These are phyloP conservation scores for Chytriomyces sp. DNA, from an alignment of 192 early-diverging fungal species.

Conservation along the genomic window DNA sequence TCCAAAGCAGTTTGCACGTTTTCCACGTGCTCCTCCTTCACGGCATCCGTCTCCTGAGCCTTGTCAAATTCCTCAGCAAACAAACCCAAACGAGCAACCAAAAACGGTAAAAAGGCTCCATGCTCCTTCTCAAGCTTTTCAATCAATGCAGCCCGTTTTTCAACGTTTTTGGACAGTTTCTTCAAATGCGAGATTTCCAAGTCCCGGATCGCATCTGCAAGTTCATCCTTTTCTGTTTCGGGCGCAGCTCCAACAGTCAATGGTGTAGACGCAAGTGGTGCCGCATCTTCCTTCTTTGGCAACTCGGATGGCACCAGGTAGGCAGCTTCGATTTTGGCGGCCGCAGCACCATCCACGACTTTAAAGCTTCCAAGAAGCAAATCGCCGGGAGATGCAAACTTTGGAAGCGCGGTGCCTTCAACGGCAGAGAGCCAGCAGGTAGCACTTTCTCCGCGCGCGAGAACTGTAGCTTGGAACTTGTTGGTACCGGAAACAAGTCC, in stretches of 20 bases:
- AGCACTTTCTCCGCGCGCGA: conserved; percentile 57
- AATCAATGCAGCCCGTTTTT: conserved; percentile 61
- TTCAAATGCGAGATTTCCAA: conserved; percentile 80
- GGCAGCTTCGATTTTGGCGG: conserved; percentile 31
- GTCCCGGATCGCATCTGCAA: conserved; percentile 74
- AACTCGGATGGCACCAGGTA: conserved; percentile 57
- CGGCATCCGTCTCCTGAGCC: conserved; percentile 35
- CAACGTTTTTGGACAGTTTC: conserved; percentile 71
- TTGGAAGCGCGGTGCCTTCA: conserved; percentile 52
- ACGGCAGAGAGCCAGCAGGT: conserved; percentile 66
- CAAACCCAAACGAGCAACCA: conserved; percentile 60
- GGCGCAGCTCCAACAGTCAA: not conserved
- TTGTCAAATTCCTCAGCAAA: conserved; percentile 57
- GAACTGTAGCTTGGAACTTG: conserved; percentile 47
- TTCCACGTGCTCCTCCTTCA: conserved; percentile 28
- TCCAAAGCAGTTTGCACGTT: conserved; percentile 60
- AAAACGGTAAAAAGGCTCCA: conserved; percentile 60
- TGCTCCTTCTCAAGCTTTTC: conserved; percentile 68
- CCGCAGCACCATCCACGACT: conserved; percentile 26
- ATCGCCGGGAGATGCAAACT: conserved; percentile 80
- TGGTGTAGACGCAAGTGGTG: conserved; percentile 17
- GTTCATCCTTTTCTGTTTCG: conserved; percentile 34
- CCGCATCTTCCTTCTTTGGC: conserved; percentile 53
- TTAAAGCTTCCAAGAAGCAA: conserved; percentile 68
- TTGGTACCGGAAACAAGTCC: conserved; percentile 52